These are phyloP conservation scores for Powellomyces hirtus DNA, from an alignment of 192 early-diverging fungal species.

Conservation along the genomic window DNA sequence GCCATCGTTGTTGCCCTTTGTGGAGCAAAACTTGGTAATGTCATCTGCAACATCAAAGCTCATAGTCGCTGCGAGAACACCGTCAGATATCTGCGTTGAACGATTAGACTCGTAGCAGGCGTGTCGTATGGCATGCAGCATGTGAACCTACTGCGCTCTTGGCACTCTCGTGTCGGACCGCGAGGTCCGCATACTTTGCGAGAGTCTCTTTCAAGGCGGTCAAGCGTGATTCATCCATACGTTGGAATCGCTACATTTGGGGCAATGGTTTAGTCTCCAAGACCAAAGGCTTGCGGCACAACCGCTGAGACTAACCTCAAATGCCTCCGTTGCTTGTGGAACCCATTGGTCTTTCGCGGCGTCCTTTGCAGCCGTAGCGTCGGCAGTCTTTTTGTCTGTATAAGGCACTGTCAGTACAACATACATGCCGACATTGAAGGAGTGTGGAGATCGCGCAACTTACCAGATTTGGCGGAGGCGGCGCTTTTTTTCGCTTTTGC, in stretches of 20 bases:
- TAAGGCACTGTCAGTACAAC: too few relatives aligned
- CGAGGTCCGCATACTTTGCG: constrained; percentile 23
- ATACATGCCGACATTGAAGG: too few relatives aligned
- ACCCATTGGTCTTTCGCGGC: constrained; percentile 22
- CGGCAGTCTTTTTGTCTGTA: constrained; percentile 32
- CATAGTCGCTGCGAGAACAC: constrained; percentile 22
- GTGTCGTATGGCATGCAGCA: background rate
- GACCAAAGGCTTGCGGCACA: background rate
- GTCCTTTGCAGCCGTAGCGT: constrained; percentile 31
- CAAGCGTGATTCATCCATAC: constrained; percentile 33
- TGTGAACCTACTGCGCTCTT: constrained; percentile 1
- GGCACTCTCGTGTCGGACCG: constrained; percentile 13
- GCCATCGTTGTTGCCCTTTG: constrained; percentile 20
- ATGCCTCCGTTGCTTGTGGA: constrained; percentile 21
- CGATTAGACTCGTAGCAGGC: background rate
- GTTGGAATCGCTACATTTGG: constrained; percentile 35
- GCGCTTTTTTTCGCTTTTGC: constrained; percentile 23
- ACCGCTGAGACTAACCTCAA: constrained; percentile 18
- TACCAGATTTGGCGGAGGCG: constrained; percentile 28
- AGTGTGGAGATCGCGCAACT: too few relatives aligned
- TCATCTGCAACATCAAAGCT: constrained; percentile 30
- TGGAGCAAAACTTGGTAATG: constrained; percentile 17
- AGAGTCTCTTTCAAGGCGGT: constrained; percentile 20
- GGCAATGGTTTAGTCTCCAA: background rate
- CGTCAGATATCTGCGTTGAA: constrained; percentile 34